phyloP scores from a whole-genome alignment of 2,329 filamentous ascomycete genomes.

The Reticulascus tulasneorum region DNA sequence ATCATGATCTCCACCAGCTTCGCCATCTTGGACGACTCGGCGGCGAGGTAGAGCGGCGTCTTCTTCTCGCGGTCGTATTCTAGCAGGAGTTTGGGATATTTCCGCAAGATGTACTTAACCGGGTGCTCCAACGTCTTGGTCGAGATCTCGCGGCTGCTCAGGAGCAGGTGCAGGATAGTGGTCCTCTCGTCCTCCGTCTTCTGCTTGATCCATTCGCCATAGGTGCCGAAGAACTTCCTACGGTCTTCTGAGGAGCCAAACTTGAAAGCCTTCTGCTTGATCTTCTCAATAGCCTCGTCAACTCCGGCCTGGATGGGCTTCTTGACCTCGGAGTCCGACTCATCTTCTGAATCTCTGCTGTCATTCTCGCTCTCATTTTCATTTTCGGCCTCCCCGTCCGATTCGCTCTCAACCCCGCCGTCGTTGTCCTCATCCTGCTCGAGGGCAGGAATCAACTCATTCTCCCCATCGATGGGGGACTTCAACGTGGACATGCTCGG shows the following conservation, averaged over 20 bases:
- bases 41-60: constrained; percentile 4
- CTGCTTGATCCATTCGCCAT: neutral
- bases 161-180: constrained; percentile 1
- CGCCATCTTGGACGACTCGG: neutral
- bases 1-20: constrained; percentile 2
- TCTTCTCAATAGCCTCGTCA: constrained; percentile 1
- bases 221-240: neutral
- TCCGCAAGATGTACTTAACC: neutral
- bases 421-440: neutral
- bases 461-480: neutral
- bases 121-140: neutral
- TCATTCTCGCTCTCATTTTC: neutral
- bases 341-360: neutral
- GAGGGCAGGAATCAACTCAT: neutral
- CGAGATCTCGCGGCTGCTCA: neutral
- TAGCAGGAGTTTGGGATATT: constrained; percentile 2
- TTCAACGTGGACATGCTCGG: no score
- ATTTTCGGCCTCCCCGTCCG: neutral
- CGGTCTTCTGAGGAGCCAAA: neutral
- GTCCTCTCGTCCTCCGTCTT: neutral
- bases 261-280: neutral
- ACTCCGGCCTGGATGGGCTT: neutral
- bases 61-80: neutral
- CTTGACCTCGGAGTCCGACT: neutral
- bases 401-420: neutral